phyloP scores from a whole-genome alignment of 2,329 filamentous ascomycete species.

The Cercospora brassicicola region DNA sequence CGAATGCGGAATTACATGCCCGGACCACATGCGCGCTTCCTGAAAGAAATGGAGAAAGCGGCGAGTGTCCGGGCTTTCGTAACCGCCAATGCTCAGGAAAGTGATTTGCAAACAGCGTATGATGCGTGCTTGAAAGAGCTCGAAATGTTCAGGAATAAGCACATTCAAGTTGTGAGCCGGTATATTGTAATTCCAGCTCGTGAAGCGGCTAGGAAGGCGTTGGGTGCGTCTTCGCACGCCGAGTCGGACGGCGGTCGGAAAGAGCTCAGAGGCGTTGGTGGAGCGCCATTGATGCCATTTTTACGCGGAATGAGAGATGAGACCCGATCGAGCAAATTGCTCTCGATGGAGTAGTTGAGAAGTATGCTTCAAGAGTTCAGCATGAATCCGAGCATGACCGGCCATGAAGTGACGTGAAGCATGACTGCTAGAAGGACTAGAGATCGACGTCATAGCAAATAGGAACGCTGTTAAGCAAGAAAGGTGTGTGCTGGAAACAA shows the following conservation, averaged over 20 bases:
- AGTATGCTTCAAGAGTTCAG: too few species aligned
- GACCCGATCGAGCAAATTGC: background rate
- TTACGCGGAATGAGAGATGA: conserved; percentile 3
- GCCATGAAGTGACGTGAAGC: background rate
- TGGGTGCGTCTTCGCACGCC: background rate
- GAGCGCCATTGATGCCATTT: conserved; percentile 3
- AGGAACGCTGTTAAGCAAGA: background rate
- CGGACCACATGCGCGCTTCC: background rate
- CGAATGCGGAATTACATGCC: background rate
- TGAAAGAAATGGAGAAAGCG: background rate
- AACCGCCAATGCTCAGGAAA: background rate
- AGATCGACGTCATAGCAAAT: background rate
- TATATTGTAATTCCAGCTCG: conserved; percentile 1
- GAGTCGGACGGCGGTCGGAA: background rate
- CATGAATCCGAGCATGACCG: background rate
- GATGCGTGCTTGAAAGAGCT: background rate
- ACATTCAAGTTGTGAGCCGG: conserved; percentile 1
- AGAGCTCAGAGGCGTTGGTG: conserved; percentile 1
- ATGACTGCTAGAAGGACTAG: background rate
- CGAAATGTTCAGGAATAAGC: background rate
- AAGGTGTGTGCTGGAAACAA: background rate
- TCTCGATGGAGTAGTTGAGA: background rate
- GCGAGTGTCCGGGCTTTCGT: background rate
- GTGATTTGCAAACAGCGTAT: background rate
- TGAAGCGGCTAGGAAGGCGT: background rate